These are phyloP conservation scores for Collybiopsis luxurians DNA, from an alignment of 768 basidiomycete genomes.

Conservation along the genomic window DNA sequence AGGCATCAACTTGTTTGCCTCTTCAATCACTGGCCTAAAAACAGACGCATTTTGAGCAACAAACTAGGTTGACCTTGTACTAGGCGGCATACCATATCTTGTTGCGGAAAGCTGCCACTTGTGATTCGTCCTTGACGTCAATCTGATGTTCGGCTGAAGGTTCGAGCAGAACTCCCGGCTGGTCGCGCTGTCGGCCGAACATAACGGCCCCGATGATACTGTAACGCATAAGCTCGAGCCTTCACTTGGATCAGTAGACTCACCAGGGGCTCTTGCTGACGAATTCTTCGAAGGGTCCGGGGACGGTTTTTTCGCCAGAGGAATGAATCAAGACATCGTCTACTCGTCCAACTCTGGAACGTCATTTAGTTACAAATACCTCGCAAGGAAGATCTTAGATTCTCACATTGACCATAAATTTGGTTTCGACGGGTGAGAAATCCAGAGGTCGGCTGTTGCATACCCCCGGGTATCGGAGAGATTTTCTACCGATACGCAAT, in stretches of 20 bases:
- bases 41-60: neutral
- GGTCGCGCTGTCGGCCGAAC: slow-evolving; percentile 36
- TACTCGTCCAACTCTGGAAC: slow-evolving; percentile 26
- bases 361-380: neutral
- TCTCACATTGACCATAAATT: slow-evolving; percentile 32
- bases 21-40: slow-evolving; percentile 34
- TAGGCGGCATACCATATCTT: slow-evolving; percentile 28
- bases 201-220: slow-evolving; percentile 33
- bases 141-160: slow-evolving; percentile 20
- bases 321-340: slow-evolving; percentile 29
- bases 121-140: slow-evolving; percentile 24
- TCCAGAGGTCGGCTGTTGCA: slow-evolving; percentile 40
- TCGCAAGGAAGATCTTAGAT: neutral
- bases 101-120: slow-evolving; percentile 28
- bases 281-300: slow-evolving; percentile 23
- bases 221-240: neutral
- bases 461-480: slow-evolving; percentile 35
- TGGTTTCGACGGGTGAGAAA: slow-evolving; percentile 39
- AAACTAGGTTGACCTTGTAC: no score
- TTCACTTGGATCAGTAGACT: slow-evolving; percentile 2
- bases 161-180: slow-evolving; percentile 30
- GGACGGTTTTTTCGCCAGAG: slow-evolving; percentile 31
- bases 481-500: slow-evolving; percentile 30
- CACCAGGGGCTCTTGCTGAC: slow-evolving; percentile 20
- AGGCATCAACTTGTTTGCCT: slow-evolving; percentile 38